Percentiles rank a stretch among this genome's conserved stretches.
Conservation (phyloP, 495 filamentous ascomycete genomes). For the Coniosporium apollinis region DNA sequence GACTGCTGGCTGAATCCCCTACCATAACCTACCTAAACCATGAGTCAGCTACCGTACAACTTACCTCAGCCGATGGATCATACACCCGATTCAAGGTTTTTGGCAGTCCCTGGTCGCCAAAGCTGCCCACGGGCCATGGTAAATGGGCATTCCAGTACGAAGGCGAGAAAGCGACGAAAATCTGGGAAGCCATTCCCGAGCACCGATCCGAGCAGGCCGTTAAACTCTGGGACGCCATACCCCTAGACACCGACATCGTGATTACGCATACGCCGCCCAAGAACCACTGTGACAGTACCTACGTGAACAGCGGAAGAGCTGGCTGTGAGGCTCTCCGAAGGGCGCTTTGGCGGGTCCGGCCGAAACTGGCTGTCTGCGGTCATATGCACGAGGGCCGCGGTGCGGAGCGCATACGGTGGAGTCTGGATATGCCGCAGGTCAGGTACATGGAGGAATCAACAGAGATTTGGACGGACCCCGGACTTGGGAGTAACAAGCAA, state of each 20-base stretch:
- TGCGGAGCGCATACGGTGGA: conserved; percentile 42
- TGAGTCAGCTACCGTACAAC: conserved; percentile 37
- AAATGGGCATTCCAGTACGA: conserved; percentile 61
- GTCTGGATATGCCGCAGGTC: conserved; percentile 10
- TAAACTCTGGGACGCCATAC: conserved; percentile 30
- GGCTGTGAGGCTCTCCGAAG: conserved; percentile 18
- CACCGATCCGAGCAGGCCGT: conserved; percentile 36
- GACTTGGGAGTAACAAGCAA: conserved; percentile 37
- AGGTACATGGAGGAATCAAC: conserved; percentile 19
- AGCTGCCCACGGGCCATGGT: conserved; percentile 21
- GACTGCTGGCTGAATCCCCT: conserved; percentile 34
- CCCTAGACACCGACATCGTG: conserved; percentile 18
- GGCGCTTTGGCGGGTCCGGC: conserved; percentile 16
- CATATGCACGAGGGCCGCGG: conserved; percentile 24
- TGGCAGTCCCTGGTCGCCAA: conserved; percentile 56
- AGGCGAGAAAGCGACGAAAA: conserved; percentile 25
- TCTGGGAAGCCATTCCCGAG: conserved; percentile 32
- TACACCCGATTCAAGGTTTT: conserved; percentile 56
- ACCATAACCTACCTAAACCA: conserved; percentile 52
- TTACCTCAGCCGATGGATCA: conserved; percentile 41
- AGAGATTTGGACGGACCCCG: conserved; percentile 29
- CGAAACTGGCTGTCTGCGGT: conserved; percentile 20
- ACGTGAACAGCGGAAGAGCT: conserved; percentile 5
- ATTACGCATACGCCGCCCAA: conserved; percentile 24
- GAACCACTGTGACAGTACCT: conserved; percentile 14